Conservation (phyloP, 257 asterid species). For the Solanum pimpinellifolium region DNA sequence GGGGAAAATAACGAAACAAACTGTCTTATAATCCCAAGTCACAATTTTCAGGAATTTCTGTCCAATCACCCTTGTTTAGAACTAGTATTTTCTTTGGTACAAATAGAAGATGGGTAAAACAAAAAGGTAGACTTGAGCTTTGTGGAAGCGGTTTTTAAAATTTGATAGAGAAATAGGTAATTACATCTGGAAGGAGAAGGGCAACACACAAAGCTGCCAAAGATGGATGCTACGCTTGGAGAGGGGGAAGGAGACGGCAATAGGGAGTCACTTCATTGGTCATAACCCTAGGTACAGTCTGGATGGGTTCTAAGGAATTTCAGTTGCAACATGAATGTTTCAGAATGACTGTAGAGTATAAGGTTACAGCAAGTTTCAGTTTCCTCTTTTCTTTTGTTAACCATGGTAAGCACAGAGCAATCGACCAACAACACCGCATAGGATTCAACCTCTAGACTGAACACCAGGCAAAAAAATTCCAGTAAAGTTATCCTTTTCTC, state of each 20-base stretch:
- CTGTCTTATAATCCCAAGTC: neutral
- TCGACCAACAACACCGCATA: neutral
- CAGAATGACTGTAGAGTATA: neutral
- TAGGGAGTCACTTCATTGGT: neutral
- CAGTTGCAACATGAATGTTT: neutral
- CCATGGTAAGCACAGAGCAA: neutral
- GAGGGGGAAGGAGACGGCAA: neutral
- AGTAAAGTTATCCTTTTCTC: neutral
- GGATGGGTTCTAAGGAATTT: neutral
- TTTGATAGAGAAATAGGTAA: neutral
- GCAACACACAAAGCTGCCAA: neutral
- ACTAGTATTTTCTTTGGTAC: neutral
- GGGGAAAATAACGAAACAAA: neutral
- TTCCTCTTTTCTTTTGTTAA: neutral
- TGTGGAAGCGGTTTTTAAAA: neutral
- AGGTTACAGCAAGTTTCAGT: neutral
- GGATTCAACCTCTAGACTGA: neutral
- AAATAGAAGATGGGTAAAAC: neutral
- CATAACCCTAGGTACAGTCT: neutral
- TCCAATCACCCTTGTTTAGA: neutral
- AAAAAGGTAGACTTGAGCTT: neutral
- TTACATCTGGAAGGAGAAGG: neutral
- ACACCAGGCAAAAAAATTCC: neutral
- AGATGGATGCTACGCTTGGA: neutral
- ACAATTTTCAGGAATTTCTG: neutral